Base-by-base conservation (phyloP, 192 early-diverging fungal genomes). In the Radiomyces spectabilis region DNA sequence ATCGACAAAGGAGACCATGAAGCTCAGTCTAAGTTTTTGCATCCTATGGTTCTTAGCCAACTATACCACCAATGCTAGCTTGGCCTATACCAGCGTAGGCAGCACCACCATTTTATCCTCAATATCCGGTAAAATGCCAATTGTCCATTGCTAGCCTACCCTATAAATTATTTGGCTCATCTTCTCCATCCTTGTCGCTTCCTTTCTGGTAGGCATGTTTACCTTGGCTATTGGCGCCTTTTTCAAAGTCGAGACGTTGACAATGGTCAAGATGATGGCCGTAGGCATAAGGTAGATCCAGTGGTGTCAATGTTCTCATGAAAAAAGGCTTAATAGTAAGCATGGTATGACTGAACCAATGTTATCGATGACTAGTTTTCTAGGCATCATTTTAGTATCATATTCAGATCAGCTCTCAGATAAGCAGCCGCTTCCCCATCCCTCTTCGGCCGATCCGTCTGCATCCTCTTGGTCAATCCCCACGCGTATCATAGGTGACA, bases 41-140 rank as follows among this genome's bases (percentile, higher is more conserved):
- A 62, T 85, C 9, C 65, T 89, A 43, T 91, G 89, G 89, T 91
- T 91, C 73, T 34, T 65, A 24, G 89, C 87, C 49, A 89, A 89
- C 59, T 79, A 80, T 67, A 66, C 78, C 2, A 84, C 76, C 30
- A 91, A 88, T 56, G 76, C 83, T 7, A 84, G 84, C 31, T 71
- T 89, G 38, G 82, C 84, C 0, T 85, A 85, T 55, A 88, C 86
- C 13, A 79, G 74, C 0, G 89, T 89, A 16, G 83, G 81, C 4
- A 87, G 82, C 51, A 79, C 77, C 19, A 87, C 89, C 16, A 88
- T 91, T 10, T 57, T 91, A 7, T 74, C 82, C 13, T 85, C 89
- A 1, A 85, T 82, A 41, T 86, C 86, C 32, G 83, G 76, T 73
- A 59, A 39, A 34, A 18, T 42, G 31, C 24, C n/a, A 1, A 33